Percentiles rank a stretch among this genome's conserved stretches.
These are phyloP conservation scores for Cercophora samala DNA, from an alignment of 495 filamentous ascomycete species.

Conservation along the genomic window DNA sequence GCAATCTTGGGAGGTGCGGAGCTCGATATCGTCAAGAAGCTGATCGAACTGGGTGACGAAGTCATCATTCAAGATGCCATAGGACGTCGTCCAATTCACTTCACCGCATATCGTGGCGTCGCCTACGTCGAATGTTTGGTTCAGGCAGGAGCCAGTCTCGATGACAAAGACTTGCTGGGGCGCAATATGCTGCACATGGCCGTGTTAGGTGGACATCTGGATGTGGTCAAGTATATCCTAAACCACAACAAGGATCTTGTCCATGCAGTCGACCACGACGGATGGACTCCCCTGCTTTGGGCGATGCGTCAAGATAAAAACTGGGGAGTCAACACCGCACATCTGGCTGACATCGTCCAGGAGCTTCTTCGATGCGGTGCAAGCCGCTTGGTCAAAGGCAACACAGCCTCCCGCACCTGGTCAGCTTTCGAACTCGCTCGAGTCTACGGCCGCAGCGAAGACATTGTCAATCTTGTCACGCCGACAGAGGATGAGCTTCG, in stretches of 20 bases:
- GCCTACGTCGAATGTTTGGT: neutral
- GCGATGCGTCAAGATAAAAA: neutral
- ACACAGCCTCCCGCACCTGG: neutral
- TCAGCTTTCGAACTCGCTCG: no score
- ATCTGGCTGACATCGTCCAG: neutral
- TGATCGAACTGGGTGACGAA: neutral
- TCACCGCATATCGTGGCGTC: neutral
- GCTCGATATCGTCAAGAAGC: neutral
- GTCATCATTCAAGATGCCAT: neutral
- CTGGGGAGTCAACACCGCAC: neutral
- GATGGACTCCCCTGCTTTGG: conserved; percentile 8
- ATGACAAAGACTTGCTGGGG: neutral
- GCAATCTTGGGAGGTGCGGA: neutral
- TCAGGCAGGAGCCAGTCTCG: neutral
- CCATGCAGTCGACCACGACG: neutral
- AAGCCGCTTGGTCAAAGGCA: neutral
- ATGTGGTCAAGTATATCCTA: neutral
- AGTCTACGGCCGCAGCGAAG: no score
- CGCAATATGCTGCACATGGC: neutral
- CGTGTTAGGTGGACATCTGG: neutral
- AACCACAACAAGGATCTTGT: neutral
- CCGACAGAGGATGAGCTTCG: no score
- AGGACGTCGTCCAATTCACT: neutral
- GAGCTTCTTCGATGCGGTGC: conserved; percentile 5
- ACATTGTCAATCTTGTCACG: no score